Evolutionary conservation across 2,329 filamentous ascomycete species (phyloP).

Genomic region (Botryotinia calthae): DNA sequence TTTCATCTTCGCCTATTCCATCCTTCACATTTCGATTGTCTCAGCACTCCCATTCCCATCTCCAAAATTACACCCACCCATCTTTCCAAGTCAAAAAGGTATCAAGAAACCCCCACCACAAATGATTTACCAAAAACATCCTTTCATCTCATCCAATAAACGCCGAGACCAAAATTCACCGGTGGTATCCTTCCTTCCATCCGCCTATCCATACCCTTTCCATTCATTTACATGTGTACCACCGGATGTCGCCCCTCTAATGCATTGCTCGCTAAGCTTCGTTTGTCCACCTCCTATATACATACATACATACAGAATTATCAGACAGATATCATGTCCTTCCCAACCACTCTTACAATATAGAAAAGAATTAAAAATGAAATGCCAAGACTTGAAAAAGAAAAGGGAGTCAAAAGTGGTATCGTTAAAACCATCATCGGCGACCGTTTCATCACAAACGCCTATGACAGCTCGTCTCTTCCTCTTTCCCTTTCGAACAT

Average conservation of each 20-base stretch:
- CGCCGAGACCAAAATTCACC: not conserved
- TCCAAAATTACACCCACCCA: not conserved
- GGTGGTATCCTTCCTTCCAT: not conserved
- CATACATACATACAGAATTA: conserved; percentile 5
- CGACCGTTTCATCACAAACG: not conserved
- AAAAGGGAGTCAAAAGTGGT: conserved; percentile 1
- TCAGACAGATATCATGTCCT: not conserved
- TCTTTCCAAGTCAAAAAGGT: not conserved
- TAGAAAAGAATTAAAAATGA: not conserved
- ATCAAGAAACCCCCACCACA: not conserved
- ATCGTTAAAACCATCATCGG: not conserved
- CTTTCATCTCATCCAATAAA: conserved; percentile 7
- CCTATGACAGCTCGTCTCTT: not conserved
- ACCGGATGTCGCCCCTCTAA: not conserved
- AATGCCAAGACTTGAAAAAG: not conserved
- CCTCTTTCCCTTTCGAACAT: not conserved
- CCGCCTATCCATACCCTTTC: not conserved
- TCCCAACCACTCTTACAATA: not conserved
- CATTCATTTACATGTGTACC: conserved; percentile 7
- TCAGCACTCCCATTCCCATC: not conserved
- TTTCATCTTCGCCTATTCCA: not conserved
- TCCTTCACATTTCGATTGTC: not conserved
- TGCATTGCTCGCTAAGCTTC: not conserved
- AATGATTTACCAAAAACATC: not conserved
- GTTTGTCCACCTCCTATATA: not conserved